phyloP scores from a whole-genome alignment of 2,329 filamentous ascomycete species.

The Sphaerulina vaccinii region DNA sequence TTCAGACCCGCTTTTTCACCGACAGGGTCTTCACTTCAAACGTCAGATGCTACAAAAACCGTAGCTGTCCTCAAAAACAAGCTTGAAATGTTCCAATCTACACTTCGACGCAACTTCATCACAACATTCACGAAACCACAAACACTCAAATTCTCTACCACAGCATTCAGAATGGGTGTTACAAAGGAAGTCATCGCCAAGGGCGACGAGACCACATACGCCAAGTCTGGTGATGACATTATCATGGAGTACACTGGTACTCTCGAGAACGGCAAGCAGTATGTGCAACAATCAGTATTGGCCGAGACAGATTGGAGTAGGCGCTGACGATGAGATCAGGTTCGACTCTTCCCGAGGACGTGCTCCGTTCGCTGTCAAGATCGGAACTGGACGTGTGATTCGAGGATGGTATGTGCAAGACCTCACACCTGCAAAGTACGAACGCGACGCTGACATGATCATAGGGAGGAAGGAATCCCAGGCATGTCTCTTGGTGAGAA shows the following conservation, averaged over 20 bases:
- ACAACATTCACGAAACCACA: slow-evolving; percentile 6
- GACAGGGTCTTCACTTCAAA: no score
- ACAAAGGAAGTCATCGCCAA: slow-evolving; percentile 62
- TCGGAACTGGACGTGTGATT: slow-evolving; percentile 84
- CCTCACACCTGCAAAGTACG: slow-evolving; percentile 8
- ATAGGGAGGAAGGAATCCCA: slow-evolving; percentile 65
- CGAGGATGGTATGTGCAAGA: slow-evolving; percentile 58
- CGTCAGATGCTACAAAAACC: no score
- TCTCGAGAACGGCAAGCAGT: slow-evolving; percentile 70
- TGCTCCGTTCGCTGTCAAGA: slow-evolving; percentile 71
- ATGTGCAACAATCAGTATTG: slow-evolving; percentile 36
- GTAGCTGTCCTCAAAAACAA: not conserved
- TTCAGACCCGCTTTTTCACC: no score
- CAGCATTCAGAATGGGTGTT: slow-evolving; percentile 53
- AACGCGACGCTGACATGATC: slow-evolving; percentile 37
- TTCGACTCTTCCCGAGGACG: slow-evolving; percentile 85
- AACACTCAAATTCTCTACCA: slow-evolving; percentile 11
- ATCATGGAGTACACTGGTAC: slow-evolving; percentile 90
- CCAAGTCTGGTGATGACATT: slow-evolving; percentile 68
- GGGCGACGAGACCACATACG: slow-evolving; percentile 62
- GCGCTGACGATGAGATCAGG: slow-evolving; percentile 49
- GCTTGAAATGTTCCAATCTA: slow-evolving; percentile 3
- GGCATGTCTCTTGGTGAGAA: slow-evolving; percentile 91
- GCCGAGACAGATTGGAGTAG: not conserved
- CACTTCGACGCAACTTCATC: slow-evolving; percentile 11